Evolutionary conservation across 73 alveolate genomes (phyloP), one percentile per base, ranked within the genome.

Genomic region (Tetrahymena malaccensis): DNA sequence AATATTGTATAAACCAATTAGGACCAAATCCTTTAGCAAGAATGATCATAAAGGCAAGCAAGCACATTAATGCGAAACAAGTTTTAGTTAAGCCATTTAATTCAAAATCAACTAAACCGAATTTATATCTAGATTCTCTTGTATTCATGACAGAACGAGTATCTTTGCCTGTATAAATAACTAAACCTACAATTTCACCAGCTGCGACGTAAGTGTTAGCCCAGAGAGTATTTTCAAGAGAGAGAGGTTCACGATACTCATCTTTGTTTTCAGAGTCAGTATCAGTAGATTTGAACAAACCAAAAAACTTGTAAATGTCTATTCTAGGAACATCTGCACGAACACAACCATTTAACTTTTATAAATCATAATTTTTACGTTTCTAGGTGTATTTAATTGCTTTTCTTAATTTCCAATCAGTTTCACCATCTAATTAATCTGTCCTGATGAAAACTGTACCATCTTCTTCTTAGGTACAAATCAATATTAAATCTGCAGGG

Each of bases 141-240:
- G 99, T 96, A 96, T 98, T 98, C 98, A 98, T 96, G 35, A 96
- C 98, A 13, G 99, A 94, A 95, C 99, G 50, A 17, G 99, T 97
- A 57, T 98, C 99, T 35, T 95, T 96, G 9, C 99, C 99, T 10
- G 99, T 98, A 85, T 97, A 98, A 21, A 98, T 96, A 27, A 98
- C 99, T 22, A 98, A 84, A 27, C 99, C 99, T 16, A 96, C 55
- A 33, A 98, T 96, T 35, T 96, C 96, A 35, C 99, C 99, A 31
- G 98, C 94, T 10, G 99, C 99, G 4, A 98, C 96, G 50, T 96
- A 98, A n/a, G 99, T 98, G 94, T 98, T 98, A 6, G 99, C 96
- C 99, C 99, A 99, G 19, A 98, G 97, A 43, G 99, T 98, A 95
- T 99, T 98, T 83, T 99, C 99, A 40, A 99, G 95, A 27, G 98